Evolutionary conservation across 1,139 yeast species (phyloP).

Genomic region (Suhomyces terraborum): DNA sequence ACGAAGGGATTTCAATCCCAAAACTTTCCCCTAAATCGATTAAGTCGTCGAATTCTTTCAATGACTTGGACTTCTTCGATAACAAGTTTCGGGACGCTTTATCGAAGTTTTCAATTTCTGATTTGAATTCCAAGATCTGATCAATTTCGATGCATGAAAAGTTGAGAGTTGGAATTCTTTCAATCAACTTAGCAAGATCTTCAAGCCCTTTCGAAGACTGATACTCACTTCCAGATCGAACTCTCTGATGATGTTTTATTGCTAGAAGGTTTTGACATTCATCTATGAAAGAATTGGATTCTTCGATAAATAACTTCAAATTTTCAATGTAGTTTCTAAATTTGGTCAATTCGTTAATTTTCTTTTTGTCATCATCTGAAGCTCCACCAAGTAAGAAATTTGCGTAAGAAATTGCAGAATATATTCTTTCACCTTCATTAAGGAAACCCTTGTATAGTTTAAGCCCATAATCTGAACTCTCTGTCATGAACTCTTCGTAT

Average conservation of each 20-base stretch:
- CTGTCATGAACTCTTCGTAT: conserved; percentile 43
- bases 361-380: conserved; percentile 17
- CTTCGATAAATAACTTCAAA: conserved; percentile 44
- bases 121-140: conserved; percentile 55
- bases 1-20: conserved; percentile 57
- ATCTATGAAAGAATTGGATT: conserved; percentile 55
- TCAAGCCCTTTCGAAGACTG: conserved; percentile 23
- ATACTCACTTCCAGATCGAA: conserved; percentile 28
- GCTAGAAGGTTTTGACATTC: conserved; percentile 57
- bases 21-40: conserved; percentile 58
- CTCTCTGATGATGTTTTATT: conserved; percentile 53
- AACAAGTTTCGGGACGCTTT: conserved; percentile 46
- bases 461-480: conserved; percentile 49
- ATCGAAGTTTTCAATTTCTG: conserved; percentile 57
- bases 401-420: conserved; percentile 34
- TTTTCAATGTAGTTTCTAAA: conserved; percentile 31
- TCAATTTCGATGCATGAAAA: conserved; percentile 61
- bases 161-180: conserved; percentile 50
- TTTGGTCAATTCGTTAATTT: conserved; percentile 18
- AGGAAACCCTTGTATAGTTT: conserved; percentile 47
- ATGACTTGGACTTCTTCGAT: conserved; percentile 26
- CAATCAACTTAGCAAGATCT: conserved; percentile 38
- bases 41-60: conserved; percentile 47
- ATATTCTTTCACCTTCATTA: conserved; percentile 58
- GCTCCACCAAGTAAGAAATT: conserved; percentile 14